Base-by-base conservation (phyloP, 2,329 filamentous ascomycete species). In the Anthostomella pinea region DNA sequence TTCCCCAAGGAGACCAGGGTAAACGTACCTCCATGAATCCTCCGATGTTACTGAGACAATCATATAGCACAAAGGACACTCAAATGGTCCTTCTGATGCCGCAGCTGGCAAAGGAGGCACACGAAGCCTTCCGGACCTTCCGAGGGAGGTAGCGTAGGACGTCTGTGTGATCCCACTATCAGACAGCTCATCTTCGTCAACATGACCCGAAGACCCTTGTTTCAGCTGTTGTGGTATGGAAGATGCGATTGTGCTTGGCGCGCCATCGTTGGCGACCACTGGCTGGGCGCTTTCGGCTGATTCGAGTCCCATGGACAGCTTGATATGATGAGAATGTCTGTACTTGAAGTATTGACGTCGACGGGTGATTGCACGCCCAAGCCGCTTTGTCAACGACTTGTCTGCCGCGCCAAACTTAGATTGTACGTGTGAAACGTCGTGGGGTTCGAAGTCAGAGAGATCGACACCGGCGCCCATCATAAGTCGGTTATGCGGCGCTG, bases 41-140 rank as follows among this genome's bases (percentile, higher is more conserved):
- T n/a, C n/a, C n/a, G n/a, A n/a, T n/a, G n/a, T 21, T 75, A 71
- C 48, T 70, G 53, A 22, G 29, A 30, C 25, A 4, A 42, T 38
- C 39, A 35, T 42, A 13, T 28, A 42, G 20, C 39, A 42, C 20
- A 28, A 42, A n/a, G 35, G 39, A 18, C 39, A 42, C 27, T 42
- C 26, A 29, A 42, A 42, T 4, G 35, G 35, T 4, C 35, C 35
- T 4, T 38, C 9, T 8, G 4, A 4, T n/a, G 35, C 31, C 21
- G 22, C 4, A 4, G 34, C 17, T 24, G 35, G 39, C 8, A 42
- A 28, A 4, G 30, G 11, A 8, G 35, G 39, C 7, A 38, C 25
- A 7, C 32, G 26, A 2, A 28, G 35, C 6, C 23, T 25, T 10
- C 30, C 27, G 2, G 17, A 34, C 3, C 33, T n/a, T 4, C 18